A percentile compares a stretch with the other conserved stretches of the same genome.
These are phyloP conservation scores for Gloeopeniophorella convolvens DNA, from an alignment of 768 basidiomycete species.

Conservation along the genomic window DNA sequence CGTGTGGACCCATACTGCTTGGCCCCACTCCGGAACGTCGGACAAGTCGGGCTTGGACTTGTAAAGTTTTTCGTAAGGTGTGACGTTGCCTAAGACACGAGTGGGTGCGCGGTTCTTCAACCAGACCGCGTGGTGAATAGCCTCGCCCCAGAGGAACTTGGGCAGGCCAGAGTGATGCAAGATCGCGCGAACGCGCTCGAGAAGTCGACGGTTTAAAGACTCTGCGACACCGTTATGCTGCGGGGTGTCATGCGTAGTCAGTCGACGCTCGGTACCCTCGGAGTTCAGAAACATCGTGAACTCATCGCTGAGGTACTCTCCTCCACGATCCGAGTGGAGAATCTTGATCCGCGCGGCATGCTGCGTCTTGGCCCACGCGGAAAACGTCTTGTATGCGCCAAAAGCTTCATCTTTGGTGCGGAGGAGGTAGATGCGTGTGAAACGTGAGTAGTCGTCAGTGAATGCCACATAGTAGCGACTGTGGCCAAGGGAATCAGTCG, in stretches of 20 bases:
- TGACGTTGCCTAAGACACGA: conserved; percentile 20
- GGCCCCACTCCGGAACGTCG: conserved; percentile 8
- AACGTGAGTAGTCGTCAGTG: conserved; percentile 31
- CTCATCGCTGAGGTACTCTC: conserved; percentile 25
- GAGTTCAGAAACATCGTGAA: conserved; percentile 22
- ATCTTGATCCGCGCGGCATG: conserved; percentile 24
- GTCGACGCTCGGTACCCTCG: not conserved
- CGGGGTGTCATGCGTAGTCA: not conserved
- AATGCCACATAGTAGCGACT: conserved; percentile 31
- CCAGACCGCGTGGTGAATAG: conserved; percentile 20
- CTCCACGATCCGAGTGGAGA: conserved; percentile 27
- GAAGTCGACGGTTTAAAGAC: not conserved
- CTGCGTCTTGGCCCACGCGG: conserved; percentile 26
- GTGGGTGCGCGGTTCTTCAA: conserved; percentile 7
- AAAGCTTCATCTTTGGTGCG: conserved; percentile 27
- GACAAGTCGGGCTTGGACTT: conserved; percentile 26
- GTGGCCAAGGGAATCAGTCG: conserved; percentile 22
- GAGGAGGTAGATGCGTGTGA: conserved; percentile 25
- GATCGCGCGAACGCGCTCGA: not conserved
- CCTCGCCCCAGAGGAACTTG: conserved; percentile 26
- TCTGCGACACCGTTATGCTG: conserved; percentile 4
- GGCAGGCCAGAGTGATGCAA: conserved; percentile 11
- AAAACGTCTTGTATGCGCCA: conserved; percentile 24
- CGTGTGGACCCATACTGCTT: conserved; percentile 15
- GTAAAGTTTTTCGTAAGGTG: conserved; percentile 23